Evolutionary conservation across 352 stramenopile genomes (phyloP).

Genomic region (Globisporangium irregulare): DNA sequence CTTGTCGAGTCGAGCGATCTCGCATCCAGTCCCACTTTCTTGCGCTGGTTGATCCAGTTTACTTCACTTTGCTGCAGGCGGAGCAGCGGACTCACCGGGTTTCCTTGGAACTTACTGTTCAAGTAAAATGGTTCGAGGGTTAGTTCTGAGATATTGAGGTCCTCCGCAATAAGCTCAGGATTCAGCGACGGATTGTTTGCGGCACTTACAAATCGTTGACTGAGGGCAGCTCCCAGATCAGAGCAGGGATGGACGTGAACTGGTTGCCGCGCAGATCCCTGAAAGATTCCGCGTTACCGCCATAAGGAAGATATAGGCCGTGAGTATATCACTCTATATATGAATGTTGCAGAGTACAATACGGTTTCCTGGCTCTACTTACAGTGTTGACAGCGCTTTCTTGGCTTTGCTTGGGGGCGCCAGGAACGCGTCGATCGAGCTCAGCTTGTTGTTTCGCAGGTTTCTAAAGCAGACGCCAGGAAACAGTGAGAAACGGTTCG

Average conservation of each 20-base stretch:
- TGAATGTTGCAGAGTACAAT: background rate
- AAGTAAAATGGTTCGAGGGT: background rate
- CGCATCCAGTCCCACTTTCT: conserved; percentile 1
- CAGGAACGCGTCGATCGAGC: conserved; percentile 3
- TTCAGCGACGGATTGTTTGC: background rate
- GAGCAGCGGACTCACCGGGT: conserved; percentile 5
- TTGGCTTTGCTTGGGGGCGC: background rate
- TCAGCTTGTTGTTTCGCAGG: conserved; percentile 10
- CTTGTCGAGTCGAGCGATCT: conserved; percentile 4
- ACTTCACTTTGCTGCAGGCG: background rate
- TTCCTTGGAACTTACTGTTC: conserved; percentile 10
- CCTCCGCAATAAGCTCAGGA: background rate
- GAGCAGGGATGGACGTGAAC: conserved; percentile 7
- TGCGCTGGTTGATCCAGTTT: conserved; percentile 3
- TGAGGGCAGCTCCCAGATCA: conserved; percentile 8
- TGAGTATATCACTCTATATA: background rate
- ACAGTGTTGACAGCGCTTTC: conserved; percentile 6
- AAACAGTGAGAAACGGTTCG: background rate
- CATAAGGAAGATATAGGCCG: background rate
- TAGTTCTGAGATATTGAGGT: background rate
- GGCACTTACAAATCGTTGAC: conserved; percentile 12
- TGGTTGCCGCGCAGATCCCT: conserved; percentile 9
- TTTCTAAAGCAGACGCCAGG: background rate
- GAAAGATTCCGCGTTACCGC: background rate
- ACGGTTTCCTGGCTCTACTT: background rate